These are phyloP conservation scores for Fusarium dimerum DNA, from an alignment of 2,329 filamentous ascomycete species.

Conservation along the genomic window DNA sequence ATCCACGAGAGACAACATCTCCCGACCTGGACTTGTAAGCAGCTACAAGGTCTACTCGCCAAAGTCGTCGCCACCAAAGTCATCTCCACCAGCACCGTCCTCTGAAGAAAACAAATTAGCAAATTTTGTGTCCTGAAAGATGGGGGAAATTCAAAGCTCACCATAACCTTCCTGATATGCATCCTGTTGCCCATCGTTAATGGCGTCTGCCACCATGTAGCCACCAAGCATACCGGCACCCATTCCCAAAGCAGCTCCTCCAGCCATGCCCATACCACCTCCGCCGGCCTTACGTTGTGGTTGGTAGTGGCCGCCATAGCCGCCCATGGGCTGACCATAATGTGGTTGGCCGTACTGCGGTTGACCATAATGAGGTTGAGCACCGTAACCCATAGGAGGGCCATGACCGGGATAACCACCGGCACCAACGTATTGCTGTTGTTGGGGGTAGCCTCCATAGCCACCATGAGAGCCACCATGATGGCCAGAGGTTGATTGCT, in stretches of 20 bases:
- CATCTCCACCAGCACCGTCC: conserved; percentile 31
- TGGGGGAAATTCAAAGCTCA: conserved; percentile 26
- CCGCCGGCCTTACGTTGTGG: conserved; percentile 45
- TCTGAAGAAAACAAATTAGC: conserved; percentile 27
- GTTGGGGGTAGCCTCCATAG: conserved; percentile 32
- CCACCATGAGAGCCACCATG: conserved; percentile 17
- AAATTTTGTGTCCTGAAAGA: not conserved
- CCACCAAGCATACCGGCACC: conserved; percentile 83
- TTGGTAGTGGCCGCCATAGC: conserved; percentile 34
- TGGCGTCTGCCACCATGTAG: conserved; percentile 66
- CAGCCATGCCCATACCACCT: conserved; percentile 63
- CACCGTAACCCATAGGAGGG: conserved; percentile 30
- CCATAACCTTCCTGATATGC: conserved; percentile 51
- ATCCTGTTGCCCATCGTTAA: conserved; percentile 62
- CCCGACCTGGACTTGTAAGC: too few relatives aligned
- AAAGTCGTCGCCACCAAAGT: conserved; percentile 17
- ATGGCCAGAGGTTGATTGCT: conserved; percentile 36
- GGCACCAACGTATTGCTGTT: conserved; percentile 26
- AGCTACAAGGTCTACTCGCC: conserved; percentile 8
- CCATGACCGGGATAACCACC: conserved; percentile 28
- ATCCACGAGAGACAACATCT: too few relatives aligned
- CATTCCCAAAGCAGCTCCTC: conserved; percentile 74
- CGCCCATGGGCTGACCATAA: conserved; percentile 13
- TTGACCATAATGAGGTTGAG: conserved; percentile 27
- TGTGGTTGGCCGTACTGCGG: conserved; percentile 5